A percentile compares a stretch with the other conserved stretches of the same genome.
Conservation (phyloP, 129 eudicot species). For the Helianthus tuberosus region DNA sequence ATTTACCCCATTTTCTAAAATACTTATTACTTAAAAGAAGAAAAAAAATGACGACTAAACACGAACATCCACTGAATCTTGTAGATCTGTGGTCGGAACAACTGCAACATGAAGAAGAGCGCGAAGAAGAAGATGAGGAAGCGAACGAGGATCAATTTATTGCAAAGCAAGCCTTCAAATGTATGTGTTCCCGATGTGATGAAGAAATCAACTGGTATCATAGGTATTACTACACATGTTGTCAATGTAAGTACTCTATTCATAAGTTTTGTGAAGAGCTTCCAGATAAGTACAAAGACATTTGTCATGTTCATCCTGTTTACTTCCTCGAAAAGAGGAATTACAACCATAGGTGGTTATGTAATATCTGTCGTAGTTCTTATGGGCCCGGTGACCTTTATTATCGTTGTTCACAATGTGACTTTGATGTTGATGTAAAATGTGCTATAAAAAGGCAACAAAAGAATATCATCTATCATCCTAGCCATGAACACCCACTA, state of each 20-base stretch:
- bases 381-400: no score
- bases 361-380: no score
- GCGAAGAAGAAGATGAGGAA: not conserved
- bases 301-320: no score
- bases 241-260: not conserved
- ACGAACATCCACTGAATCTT: conserved; percentile 7
- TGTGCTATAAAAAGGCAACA: no score
- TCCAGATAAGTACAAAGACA: not conserved
- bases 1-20: not conserved
- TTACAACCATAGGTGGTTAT: no score
- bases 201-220: conserved; percentile 11
- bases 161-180: not conserved
- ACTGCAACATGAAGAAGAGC: not conserved
- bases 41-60: not conserved
- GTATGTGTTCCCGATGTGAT: not conserved
- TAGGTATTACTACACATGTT: not conserved
- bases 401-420: no score
- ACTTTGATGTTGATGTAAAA: no score
- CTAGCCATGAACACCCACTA: no score
- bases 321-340: no score
- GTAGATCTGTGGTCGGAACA: not conserved
- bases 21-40: not conserved
- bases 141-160: not conserved
- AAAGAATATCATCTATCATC: no score
- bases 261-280: not conserved